Evolutionary conservation across 202 grass and related monocot species (phyloP).

Genomic region (Carex arenaria): DNA sequence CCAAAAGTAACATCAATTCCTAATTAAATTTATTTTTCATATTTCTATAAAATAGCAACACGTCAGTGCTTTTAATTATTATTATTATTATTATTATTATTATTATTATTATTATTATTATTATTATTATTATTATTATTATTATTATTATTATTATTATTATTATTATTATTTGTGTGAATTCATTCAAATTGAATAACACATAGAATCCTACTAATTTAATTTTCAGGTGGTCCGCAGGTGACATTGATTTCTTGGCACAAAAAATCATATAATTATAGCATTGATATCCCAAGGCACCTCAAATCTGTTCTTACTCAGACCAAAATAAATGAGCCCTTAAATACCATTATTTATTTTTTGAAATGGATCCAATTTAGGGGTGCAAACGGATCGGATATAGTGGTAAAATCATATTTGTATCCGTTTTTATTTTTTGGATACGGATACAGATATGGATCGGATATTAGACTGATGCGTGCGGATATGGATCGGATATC

Average conservation of each 20-base stretch:
- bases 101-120: no score
- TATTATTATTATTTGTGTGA: neutral
- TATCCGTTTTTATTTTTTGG: no score
- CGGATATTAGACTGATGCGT: no score
- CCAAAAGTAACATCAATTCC: neutral
- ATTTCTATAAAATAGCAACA: neutral
- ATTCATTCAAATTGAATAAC: neutral
- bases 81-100: no score
- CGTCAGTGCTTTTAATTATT: neutral
- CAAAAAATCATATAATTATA: conserved; percentile 15
- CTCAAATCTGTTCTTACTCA: neutral
- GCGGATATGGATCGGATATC: no score
- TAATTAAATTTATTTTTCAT: neutral
- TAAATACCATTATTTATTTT: conserved; percentile 8
- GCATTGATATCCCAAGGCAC: conserved; percentile 18
- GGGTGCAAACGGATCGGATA: no score
- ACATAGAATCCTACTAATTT: neutral
- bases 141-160: no score
- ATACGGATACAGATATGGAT: no score
- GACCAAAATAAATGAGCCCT: conserved; percentile 13
- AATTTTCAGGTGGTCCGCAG: neutral
- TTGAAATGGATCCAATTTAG: neutral
- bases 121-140: neutral
- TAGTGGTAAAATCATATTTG: no score
- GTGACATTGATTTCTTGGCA: conserved; percentile 2